Percentiles rank a stretch among this genome's conserved stretches.
Conservation (phyloP, 2,329 filamentous ascomycete species). For the Fusarium sp. region DNA sequence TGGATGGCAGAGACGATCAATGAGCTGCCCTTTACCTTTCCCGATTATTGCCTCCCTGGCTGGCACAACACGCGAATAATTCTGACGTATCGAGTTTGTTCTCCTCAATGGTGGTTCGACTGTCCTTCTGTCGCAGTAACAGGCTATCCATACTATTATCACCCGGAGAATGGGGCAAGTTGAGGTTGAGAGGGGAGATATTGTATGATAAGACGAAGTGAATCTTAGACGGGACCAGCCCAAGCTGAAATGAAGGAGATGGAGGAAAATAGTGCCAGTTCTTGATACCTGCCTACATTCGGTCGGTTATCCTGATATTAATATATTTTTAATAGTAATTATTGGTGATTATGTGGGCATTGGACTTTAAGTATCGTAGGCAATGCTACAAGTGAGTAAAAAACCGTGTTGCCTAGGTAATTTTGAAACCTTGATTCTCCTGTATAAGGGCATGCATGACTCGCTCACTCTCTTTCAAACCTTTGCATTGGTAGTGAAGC, state of each 20-base stretch:
- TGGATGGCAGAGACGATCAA: slow-evolving; percentile 36
- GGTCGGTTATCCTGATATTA: not conserved
- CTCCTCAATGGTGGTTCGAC: slow-evolving; percentile 29
- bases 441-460: no score
- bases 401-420: no score
- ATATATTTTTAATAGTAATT: not conserved
- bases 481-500: no score
- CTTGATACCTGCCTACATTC: not conserved
- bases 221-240: slow-evolving; percentile 21
- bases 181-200: not conserved
- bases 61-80: slow-evolving; percentile 42
- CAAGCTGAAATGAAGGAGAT: slow-evolving; percentile 12
- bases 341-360: not conserved
- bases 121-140: slow-evolving; percentile 27
- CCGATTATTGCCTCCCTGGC: slow-evolving; percentile 38
- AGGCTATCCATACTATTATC: slow-evolving; percentile 26
- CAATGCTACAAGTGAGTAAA: no score
- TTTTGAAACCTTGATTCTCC: no score
- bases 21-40: slow-evolving; percentile 41
- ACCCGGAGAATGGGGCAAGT: not conserved
- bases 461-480: no score
- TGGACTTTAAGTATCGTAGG: no score
- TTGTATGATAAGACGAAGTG: slow-evolving; percentile 14
- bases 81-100: slow-evolving; percentile 27
- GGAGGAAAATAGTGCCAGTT: not conserved